These are phyloP conservation scores for Cunninghamia lanceolata DNA, from an alignment of 75 land plant species.

Conservation along the genomic window DNA sequence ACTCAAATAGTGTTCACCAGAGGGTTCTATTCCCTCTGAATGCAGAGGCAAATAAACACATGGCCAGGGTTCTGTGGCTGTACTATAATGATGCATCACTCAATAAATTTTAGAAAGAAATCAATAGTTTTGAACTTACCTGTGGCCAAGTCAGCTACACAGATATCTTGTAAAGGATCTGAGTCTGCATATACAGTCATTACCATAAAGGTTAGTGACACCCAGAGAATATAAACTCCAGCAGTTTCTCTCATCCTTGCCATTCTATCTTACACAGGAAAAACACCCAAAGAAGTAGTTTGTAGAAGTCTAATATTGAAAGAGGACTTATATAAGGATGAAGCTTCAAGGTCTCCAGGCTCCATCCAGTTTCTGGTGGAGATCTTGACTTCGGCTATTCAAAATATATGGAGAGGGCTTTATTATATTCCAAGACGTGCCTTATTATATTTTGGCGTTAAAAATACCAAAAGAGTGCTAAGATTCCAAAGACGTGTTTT, in stretches of 20 bases:
- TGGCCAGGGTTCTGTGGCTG: too few species aligned
- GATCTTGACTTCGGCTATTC: too few species aligned
- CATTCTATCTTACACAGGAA: not conserved
- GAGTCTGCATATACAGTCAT: slow-evolving; percentile 24
- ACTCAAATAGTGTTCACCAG: too few species aligned
- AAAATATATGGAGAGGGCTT: too few species aligned
- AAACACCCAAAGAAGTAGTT: not conserved
- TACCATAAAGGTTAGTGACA: not conserved
- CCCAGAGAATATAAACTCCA: not conserved
- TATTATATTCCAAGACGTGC: too few species aligned
- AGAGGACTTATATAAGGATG: not conserved
- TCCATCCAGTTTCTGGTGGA: too few species aligned
- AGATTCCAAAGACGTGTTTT: too few species aligned
- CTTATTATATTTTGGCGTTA: too few species aligned
- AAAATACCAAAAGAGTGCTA: too few species aligned
- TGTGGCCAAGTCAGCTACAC: slow-evolving; percentile 50
- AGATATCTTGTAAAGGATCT: slow-evolving; percentile 69
- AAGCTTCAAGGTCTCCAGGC: not conserved
- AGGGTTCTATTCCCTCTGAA: too few species aligned
- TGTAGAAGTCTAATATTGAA: not conserved
- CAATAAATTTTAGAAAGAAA: not conserved
- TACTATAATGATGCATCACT: not conserved
- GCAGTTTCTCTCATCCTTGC: not conserved
- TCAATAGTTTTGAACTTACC: slow-evolving; percentile 1
- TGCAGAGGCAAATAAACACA: too few species aligned